A percentile compares a stretch with the other conserved stretches of the same genome.
These are phyloP conservation scores for Penstemon davidsonii DNA, from an alignment of 257 asterid species.

Conservation along the genomic window DNA sequence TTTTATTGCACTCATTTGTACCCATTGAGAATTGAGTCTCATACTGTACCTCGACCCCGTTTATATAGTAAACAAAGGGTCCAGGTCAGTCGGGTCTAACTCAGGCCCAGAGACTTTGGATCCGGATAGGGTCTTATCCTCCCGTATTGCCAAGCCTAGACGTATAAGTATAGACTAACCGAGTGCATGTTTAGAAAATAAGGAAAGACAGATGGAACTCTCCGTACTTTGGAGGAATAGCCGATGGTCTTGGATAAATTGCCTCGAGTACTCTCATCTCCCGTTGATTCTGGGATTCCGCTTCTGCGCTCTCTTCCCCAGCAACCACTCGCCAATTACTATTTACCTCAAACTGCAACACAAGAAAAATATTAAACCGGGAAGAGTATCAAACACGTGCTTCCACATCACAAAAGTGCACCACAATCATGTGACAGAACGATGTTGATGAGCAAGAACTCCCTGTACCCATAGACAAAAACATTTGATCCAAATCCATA, in stretches of 20 bases:
- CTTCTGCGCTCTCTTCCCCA: conserved; percentile 85
- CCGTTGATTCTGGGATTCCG: conserved; percentile 59
- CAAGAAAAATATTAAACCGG: neutral
- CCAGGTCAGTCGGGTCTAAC: too few species aligned
- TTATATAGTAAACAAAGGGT: too few species aligned
- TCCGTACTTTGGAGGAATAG: conserved; percentile 81
- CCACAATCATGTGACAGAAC: neutral
- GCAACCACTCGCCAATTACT: conserved; percentile 66
- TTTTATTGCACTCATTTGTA: too few species aligned
- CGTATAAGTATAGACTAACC: neutral
- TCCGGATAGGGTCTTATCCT: neutral
- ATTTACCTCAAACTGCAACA: conserved; percentile 56
- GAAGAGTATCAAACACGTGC: conserved; percentile 19
- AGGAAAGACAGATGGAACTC: conserved; percentile 11
- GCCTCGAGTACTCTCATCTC: conserved; percentile 89
- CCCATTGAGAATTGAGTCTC: too few species aligned
- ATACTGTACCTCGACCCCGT: too few species aligned
- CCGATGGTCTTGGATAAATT: conserved; percentile 85
- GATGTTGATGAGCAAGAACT: too few species aligned
- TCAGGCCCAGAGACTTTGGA: too few species aligned
- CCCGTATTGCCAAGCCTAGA: neutral
- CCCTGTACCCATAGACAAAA: neutral
- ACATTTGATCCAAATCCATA: too few species aligned
- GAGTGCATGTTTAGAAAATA: neutral
- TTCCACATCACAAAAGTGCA: neutral